Percentiles rank a stretch among this genome's conserved stretches.
phyloP scores from a whole-genome alignment of 345 rosid genomes.

The Arabidopsis arenosa region DNA sequence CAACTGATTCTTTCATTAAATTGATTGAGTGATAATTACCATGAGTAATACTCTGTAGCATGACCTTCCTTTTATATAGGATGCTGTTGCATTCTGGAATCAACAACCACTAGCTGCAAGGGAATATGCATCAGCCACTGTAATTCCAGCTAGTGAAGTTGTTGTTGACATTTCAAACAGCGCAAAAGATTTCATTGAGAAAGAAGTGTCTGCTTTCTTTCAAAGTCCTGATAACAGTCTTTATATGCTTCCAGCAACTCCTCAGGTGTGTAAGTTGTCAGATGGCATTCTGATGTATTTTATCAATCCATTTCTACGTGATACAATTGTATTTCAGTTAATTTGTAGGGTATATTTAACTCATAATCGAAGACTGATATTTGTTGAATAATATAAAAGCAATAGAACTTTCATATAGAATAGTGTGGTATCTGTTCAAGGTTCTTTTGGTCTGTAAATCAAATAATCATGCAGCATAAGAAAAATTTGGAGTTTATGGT shows the following conservation, averaged over 20 bases:
- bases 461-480: neutral
- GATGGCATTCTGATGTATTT: constrained; percentile 9
- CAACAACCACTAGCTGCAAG: constrained; percentile 86
- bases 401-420: constrained; percentile 4
- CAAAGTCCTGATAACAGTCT: constrained; percentile 85
- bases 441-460: constrained; percentile 13
- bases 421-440: neutral
- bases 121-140: constrained; percentile 83
- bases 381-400: neutral
- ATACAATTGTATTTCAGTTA: neutral
- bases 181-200: constrained; percentile 81
- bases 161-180: constrained; percentile 72
- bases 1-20: neutral
- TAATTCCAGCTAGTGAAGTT: constrained; percentile 78
- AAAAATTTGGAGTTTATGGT: constrained; percentile 1
- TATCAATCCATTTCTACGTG: neutral
- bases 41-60: neutral
- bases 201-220: constrained; percentile 84
- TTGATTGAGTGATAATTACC: constrained; percentile 5
- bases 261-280: constrained; percentile 68
- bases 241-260: constrained; percentile 92
- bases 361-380: neutral
- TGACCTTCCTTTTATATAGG: constrained; percentile 49
- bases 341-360: constrained; percentile 6
- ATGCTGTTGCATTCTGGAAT: constrained; percentile 87